A percentile compares a stretch with the other conserved stretches of the same genome.
These are phyloP conservation scores for Jackrogersella multiformis DNA, from an alignment of 495 filamentous ascomycete genomes.

Conservation along the genomic window DNA sequence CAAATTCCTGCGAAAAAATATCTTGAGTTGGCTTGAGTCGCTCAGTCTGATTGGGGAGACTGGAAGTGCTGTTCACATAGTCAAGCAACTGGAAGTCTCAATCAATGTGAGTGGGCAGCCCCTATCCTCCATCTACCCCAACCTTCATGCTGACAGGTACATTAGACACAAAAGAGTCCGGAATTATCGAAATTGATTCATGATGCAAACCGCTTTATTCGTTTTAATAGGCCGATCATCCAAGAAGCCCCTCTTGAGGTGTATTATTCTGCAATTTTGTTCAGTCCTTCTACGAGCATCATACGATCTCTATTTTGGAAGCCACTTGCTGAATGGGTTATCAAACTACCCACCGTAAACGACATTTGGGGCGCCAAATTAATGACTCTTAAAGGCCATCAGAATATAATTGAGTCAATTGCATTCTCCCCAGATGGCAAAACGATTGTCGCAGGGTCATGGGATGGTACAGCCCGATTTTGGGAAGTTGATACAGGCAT, in stretches of 20 bases:
- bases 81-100: not conserved
- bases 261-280: slow-evolving; percentile 25
- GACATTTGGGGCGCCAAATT: not conserved
- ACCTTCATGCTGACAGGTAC: not conserved
- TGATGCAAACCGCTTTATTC: slow-evolving; percentile 9
- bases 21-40: slow-evolving; percentile 24
- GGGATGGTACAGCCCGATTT: not conserved
- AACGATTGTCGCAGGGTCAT: slow-evolving; percentile 5
- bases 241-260: slow-evolving; percentile 16
- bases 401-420: not conserved
- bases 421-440: slow-evolving; percentile 10
- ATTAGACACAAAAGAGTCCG: not conserved
- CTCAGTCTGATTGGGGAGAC: slow-evolving; percentile 15
- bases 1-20: not conserved
- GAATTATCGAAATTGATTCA: slow-evolving; percentile 9
- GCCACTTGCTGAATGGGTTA: slow-evolving; percentile 8
- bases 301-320: slow-evolving; percentile 14
- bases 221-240: not conserved
- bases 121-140: not conserved
- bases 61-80: not conserved
- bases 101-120: not conserved
- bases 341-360: not conserved
- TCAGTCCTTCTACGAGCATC: slow-evolving; percentile 18
- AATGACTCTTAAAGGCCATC: not conserved
- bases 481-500: slow-evolving; percentile 23